phyloP scores from a whole-genome alignment of 2,329 filamentous ascomycete genomes.

The Aspergillus piperis region DNA sequence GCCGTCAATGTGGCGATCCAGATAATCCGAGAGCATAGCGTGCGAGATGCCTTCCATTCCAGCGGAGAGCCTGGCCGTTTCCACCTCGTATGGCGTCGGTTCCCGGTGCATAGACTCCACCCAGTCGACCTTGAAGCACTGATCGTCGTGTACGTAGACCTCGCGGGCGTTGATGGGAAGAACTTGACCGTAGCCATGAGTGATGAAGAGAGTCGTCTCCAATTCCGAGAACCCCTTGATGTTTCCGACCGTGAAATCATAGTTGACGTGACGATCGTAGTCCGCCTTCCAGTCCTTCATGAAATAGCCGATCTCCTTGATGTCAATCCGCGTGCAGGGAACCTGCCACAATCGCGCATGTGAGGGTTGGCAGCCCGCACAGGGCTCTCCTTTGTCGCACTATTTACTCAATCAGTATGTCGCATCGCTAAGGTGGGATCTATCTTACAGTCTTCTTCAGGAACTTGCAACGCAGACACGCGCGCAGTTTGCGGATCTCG shows the following conservation, averaged over 20 bases:
- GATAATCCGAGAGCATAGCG: slow-evolving; percentile 81
- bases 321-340: slow-evolving; percentile 95
- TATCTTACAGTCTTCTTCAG: slow-evolving; percentile 79
- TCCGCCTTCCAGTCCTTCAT: slow-evolving; percentile 99
- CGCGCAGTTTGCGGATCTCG: slow-evolving; percentile 91
- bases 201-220: slow-evolving; percentile 79
- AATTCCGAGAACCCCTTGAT: slow-evolving; percentile 77
- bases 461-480: slow-evolving; percentile 95
- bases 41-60: slow-evolving; percentile 84
- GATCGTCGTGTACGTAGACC: slow-evolving; percentile 87
- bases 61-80: slow-evolving; percentile 84
- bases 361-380: slow-evolving; percentile 90
- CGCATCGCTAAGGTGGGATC: neutral
- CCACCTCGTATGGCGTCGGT: slow-evolving; percentile 78
- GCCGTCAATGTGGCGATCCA: slow-evolving; percentile 90
- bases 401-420: slow-evolving; percentile 16
- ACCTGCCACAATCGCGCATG: slow-evolving; percentile 97
- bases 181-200: slow-evolving; percentile 91
- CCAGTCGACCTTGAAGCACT: slow-evolving; percentile 93
- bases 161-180: slow-evolving; percentile 91
- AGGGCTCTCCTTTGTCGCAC: slow-evolving; percentile 96
- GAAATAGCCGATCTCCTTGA: slow-evolving; percentile 97
- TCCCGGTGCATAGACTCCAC: slow-evolving; percentile 76
- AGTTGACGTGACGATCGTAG: slow-evolving; percentile 84
- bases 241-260: slow-evolving; percentile 88